These are phyloP conservation scores for Pythium chondricola DNA, from an alignment of 352 stramenopile genomes.

Conservation along the genomic window DNA sequence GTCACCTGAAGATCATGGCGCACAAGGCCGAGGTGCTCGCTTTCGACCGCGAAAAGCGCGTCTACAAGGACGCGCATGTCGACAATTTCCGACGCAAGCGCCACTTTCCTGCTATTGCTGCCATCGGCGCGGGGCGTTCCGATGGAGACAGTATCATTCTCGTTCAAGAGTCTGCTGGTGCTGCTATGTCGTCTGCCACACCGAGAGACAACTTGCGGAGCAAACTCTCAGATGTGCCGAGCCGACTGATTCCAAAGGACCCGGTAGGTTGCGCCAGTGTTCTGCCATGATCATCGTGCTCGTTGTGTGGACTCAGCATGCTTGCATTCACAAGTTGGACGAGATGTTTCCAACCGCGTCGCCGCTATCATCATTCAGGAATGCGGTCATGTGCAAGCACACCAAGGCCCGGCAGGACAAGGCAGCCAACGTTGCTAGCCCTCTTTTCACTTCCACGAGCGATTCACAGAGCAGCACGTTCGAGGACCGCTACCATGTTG, in stretches of 20 bases:
- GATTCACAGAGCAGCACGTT: background rate
- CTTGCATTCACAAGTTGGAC: conserved; percentile 28
- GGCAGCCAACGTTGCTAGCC: conserved; percentile 3
- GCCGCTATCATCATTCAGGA: conserved; percentile 53
- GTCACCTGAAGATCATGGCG: conserved; percentile 17
- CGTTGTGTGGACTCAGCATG: background rate
- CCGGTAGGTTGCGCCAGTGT: conserved; percentile 25
- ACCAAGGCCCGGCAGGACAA: conserved; percentile 31
- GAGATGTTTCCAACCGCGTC: conserved; percentile 50
- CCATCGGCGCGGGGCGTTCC: conserved; percentile 36
- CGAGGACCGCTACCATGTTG: background rate
- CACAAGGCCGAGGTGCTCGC: conserved; percentile 48
- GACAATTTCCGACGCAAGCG: conserved; percentile 64
- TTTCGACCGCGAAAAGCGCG: conserved; percentile 67
- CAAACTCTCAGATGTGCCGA: conserved; percentile 35
- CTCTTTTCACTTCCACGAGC: background rate
- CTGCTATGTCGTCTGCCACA: conserved; percentile 5
- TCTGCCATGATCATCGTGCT: background rate
- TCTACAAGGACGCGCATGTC: conserved; percentile 74
- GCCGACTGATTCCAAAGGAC: conserved; percentile 42
- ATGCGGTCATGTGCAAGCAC: conserved; percentile 61
- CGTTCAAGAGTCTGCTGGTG: conserved; percentile 32
- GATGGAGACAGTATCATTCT: conserved; percentile 61
- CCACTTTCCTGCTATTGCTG: conserved; percentile 62
- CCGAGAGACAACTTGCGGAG: no score